Conservation (phyloP, 2,329 filamentous ascomycete genomes). For the Claviceps paspali region DNA sequence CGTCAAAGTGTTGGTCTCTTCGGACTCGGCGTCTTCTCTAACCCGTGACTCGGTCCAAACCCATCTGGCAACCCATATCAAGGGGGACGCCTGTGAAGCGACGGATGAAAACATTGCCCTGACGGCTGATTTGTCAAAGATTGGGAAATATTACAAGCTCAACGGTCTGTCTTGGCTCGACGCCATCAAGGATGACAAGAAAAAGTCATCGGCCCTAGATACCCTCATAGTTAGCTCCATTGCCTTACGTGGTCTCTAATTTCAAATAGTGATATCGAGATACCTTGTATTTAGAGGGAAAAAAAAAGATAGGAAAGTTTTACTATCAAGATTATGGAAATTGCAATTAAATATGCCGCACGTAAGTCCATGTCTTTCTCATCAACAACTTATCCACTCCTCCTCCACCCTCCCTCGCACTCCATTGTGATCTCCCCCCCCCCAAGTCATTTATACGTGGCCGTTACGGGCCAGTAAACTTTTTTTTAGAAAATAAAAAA, state of each 20-base stretch:
- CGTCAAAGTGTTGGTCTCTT: slow-evolving; percentile 55
- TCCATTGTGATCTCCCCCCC: too few species aligned
- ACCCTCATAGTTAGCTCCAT: slow-evolving; percentile 59
- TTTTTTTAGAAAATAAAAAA: too few species aligned
- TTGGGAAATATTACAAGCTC: slow-evolving; percentile 80
- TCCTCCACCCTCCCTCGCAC: too few species aligned
- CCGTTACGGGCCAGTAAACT: too few species aligned
- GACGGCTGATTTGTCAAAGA: slow-evolving; percentile 49
- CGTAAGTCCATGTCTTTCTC: too few species aligned
- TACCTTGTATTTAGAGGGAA: too few species aligned
- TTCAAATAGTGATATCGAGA: too few species aligned
- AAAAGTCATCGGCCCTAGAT: slow-evolving; percentile 44
- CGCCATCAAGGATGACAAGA: slow-evolving; percentile 25
- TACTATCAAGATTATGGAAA: too few species aligned
- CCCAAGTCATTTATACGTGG: too few species aligned
- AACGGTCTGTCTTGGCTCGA: slow-evolving; percentile 41
- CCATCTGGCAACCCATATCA: slow-evolving; percentile 47
- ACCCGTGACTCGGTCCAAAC: slow-evolving; percentile 32
- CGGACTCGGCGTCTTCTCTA: slow-evolving; percentile 21
- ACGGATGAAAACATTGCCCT: slow-evolving; percentile 45
- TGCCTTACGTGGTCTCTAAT: slow-evolving; percentile 36
- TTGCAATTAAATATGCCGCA: too few species aligned
- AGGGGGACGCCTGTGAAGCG: slow-evolving; percentile 44
- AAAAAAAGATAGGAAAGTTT: too few species aligned
- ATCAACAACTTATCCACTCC: too few species aligned